A percentile compares a stretch with the other conserved stretches of the same genome.
phyloP scores from a whole-genome alignment of 2,329 filamentous ascomycete genomes.

The Dothideomycetidae sp. region DNA sequence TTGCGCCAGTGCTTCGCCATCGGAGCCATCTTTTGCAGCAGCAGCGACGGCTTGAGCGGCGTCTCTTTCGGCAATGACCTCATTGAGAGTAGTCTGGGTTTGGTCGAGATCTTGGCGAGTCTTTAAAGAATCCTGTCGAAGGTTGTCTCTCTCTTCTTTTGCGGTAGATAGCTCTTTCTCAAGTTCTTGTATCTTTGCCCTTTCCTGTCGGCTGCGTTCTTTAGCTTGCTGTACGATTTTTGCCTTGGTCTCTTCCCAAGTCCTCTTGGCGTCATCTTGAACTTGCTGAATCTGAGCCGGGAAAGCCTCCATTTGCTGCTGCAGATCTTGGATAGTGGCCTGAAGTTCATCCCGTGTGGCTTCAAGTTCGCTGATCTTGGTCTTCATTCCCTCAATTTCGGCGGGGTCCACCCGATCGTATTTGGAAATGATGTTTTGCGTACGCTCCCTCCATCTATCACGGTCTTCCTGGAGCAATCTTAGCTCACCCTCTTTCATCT shows the following conservation, averaged over 20 bases:
- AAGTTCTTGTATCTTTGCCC: slow-evolving; percentile 43
- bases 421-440: slow-evolving; percentile 87
- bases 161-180: slow-evolving; percentile 33
- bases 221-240: slow-evolving; percentile 38
- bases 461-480: slow-evolving; percentile 81
- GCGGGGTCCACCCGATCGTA: slow-evolving; percentile 91
- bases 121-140: slow-evolving; percentile 47
- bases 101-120: slow-evolving; percentile 14
- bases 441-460: slow-evolving; percentile 89
- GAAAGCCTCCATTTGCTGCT: slow-evolving; percentile 35
- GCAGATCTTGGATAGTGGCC: slow-evolving; percentile 35
- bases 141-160: slow-evolving; percentile 48
- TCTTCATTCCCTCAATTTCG: slow-evolving; percentile 79
- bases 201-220: slow-evolving; percentile 47
- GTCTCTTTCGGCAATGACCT: slow-evolving; percentile 35
- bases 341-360: slow-evolving; percentile 41
- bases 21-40: neutral
- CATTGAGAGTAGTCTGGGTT: slow-evolving; percentile 48
- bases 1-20: neutral
- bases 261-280: slow-evolving; percentile 30
- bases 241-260: slow-evolving; percentile 34
- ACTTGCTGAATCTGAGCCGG: slow-evolving; percentile 31
- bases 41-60: slow-evolving; percentile 24
- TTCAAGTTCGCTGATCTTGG: slow-evolving; percentile 46
- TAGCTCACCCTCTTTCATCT: slow-evolving; percentile 74